Percentiles rank a stretch among this genome's conserved stretches.
phyloP scores from a whole-genome alignment of 768 basidiomycete species.

The Psilocybe sp. region DNA sequence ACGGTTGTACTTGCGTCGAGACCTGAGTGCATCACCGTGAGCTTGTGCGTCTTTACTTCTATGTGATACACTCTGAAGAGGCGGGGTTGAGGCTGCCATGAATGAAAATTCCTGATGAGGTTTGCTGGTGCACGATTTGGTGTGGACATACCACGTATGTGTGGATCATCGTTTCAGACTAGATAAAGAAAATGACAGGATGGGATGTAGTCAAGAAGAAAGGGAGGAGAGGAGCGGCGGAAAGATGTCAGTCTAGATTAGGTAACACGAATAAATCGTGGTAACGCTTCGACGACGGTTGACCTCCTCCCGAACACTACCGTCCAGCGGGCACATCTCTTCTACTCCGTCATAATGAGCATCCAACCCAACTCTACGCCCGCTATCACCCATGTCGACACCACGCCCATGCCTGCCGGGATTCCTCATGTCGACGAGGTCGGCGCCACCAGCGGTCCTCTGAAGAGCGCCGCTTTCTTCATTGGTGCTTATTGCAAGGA shows the following conservation, averaged over 20 bases:
- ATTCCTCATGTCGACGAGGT: constrained; percentile 83
- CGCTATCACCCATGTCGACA: constrained; percentile 54
- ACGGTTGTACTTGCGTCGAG: constrained; percentile 51
- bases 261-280: too few species aligned
- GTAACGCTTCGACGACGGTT: constrained; percentile 10
- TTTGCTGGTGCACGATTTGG: too few species aligned
- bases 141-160: too few species aligned
- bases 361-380: constrained; percentile 46
- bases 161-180: too few species aligned
- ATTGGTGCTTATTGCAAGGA: constrained; percentile 95
- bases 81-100: constrained; percentile 53
- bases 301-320: constrained; percentile 11
- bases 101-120: neutral
- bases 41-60: constrained; percentile 70
- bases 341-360: constrained; percentile 40
- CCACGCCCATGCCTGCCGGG: constrained; percentile 60
- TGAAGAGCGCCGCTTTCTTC: constrained; percentile 97
- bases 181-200: too few species aligned
- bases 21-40: constrained; percentile 59
- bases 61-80: constrained; percentile 61
- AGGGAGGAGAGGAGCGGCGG: too few species aligned
- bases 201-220: too few species aligned
- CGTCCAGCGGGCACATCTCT: neutral
- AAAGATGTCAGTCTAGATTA: too few species aligned
- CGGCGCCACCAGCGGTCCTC: constrained; percentile 85